phyloP scores from a whole-genome alignment of 345 rosid species.

The Populus ilicifolia region DNA sequence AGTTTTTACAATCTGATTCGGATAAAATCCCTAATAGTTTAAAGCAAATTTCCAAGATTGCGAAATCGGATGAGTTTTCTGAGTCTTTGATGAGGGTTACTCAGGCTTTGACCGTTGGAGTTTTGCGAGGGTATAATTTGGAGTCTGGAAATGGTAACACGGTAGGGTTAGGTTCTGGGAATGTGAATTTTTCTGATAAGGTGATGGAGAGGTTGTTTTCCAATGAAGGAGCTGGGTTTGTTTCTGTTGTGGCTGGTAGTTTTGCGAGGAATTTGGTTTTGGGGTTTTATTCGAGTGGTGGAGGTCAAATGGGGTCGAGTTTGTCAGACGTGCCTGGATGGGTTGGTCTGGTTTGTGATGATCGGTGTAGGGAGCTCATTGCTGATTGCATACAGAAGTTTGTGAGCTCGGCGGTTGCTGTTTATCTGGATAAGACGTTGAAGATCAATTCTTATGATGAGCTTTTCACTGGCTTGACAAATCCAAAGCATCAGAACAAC shows the following conservation, averaged over 20 bases:
- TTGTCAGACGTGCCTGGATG: constrained; percentile 47
- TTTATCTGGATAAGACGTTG: constrained; percentile 90
- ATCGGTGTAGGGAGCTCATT: constrained; percentile 59
- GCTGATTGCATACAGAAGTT: constrained; percentile 79
- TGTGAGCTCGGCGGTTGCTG: constrained; percentile 69
- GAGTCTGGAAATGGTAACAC: constrained; percentile 24
- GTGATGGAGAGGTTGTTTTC: constrained; percentile 75
- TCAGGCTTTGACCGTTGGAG: constrained; percentile 63
- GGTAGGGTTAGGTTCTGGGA: constrained; percentile 14
- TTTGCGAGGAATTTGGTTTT: constrained; percentile 85
- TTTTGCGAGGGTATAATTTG: constrained; percentile 48
- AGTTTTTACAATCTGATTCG: constrained; percentile 65
- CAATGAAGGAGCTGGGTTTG: constrained; percentile 68
- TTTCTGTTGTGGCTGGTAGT: constrained; percentile 80
- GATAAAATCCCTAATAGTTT: constrained; percentile 80
- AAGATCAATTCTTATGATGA: constrained; percentile 75
- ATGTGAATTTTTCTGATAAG: constrained; percentile 42
- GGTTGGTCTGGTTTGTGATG: constrained; percentile 51
- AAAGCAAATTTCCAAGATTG: constrained; percentile 77
- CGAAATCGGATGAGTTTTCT: constrained; percentile 57
- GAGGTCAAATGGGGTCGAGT: constrained; percentile 14
- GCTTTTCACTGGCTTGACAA: constrained; percentile 74
- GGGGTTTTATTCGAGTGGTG: constrained; percentile 57
- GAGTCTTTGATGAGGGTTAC: constrained; percentile 52
- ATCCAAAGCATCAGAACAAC: constrained; percentile 67